Conservation (phyloP, 2,329 filamentous ascomycete species). For the Xylariales sp. region DNA sequence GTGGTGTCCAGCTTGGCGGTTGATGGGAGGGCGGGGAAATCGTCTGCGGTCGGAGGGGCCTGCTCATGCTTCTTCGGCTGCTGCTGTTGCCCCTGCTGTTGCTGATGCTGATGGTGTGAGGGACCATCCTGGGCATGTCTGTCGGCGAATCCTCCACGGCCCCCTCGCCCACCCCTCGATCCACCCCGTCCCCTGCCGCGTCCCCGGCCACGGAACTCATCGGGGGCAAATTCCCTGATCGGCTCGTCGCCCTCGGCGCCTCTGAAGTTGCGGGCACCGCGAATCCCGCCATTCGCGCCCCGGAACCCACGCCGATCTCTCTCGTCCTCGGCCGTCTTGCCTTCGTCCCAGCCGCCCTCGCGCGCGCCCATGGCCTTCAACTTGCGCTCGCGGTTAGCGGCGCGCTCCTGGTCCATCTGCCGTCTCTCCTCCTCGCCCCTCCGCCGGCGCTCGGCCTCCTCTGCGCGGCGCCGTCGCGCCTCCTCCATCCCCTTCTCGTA, state of each 20-base stretch:
- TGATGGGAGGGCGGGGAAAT: conserved; percentile 55
- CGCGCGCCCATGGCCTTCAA: conserved; percentile 67
- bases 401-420: conserved; percentile 69
- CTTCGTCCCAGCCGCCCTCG: conserved; percentile 69
- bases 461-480: conserved; percentile 61
- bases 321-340: conserved; percentile 59
- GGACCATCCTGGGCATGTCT: conserved; percentile 34
- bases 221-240: conserved; percentile 53
- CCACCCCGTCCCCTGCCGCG: conserved; percentile 50
- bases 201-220: conserved; percentile 51
- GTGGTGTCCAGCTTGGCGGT: conserved; percentile 48
- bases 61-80: conserved; percentile 41
- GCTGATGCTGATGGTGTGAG: conserved; percentile 34
- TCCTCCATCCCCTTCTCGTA: conserved; percentile 68
- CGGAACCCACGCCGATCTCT: conserved; percentile 57
- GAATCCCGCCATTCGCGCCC: conserved; percentile 54
- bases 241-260: conserved; percentile 55
- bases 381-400: conserved; percentile 70
- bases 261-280: conserved; percentile 52
- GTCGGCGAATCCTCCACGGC: conserved; percentile 49
- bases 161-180: conserved; percentile 45
- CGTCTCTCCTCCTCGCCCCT: conserved; percentile 64
- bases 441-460: conserved; percentile 63
- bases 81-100: conserved; percentile 40
- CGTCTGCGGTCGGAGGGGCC: conserved; percentile 51